Evolutionary conservation across 1,284 basidiomycete genomes (phyloP), one percentile per base, ranked within the genome.

Genomic region (Amylostereum chailletii): DNA sequence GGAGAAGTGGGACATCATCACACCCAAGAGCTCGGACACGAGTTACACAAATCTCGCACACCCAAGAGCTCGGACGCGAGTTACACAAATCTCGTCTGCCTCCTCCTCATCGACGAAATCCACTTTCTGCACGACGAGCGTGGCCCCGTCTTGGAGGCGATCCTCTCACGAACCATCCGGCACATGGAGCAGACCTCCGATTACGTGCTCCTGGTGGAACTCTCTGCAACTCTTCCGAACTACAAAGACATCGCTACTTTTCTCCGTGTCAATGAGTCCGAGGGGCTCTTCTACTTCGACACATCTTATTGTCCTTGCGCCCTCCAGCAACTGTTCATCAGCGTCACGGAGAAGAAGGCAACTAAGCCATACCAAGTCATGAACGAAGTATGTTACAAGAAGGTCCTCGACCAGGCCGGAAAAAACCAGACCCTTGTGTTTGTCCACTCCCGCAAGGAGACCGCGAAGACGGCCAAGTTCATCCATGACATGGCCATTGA

Each of bases 1-100:
- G 0, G 96, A 99, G 70, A 99, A 99, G 68, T 99, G 94, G 93
- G 96, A 99, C 61, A 94, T 98, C 58, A 96, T 99, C 66, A 98
- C 94, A 31, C 88, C 96, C 57, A 99, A 99, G 74, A 19, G 19
- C 19, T 19, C 19, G 19, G 19, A 19, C 19, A 19, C 19, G 19
- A 19, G 19, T 19, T 19, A 19, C 19, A 19, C 94, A 49, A 99
- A 97, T 63, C 83, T 99, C 47, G 95, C n/a, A n/a, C n/a, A n/a
- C n/a, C n/a, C n/a, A n/a, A n/a, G n/a, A 91, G 86, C 58, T 95
- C 94, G 5, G 96, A 99, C 61, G 94, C 92, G 19, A 90, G 86
- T 55, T 99, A 98, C 68, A 98, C 94, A 49, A 99, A 97, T 63
- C 83, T 99, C 47, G 95, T 99, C 10, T 83, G 94, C 11, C 81